Evolutionary conservation across 78 protist species (phyloP), one percentile per base, ranked within the genome.

Genomic region (Chrysochromulina parva): DNA sequence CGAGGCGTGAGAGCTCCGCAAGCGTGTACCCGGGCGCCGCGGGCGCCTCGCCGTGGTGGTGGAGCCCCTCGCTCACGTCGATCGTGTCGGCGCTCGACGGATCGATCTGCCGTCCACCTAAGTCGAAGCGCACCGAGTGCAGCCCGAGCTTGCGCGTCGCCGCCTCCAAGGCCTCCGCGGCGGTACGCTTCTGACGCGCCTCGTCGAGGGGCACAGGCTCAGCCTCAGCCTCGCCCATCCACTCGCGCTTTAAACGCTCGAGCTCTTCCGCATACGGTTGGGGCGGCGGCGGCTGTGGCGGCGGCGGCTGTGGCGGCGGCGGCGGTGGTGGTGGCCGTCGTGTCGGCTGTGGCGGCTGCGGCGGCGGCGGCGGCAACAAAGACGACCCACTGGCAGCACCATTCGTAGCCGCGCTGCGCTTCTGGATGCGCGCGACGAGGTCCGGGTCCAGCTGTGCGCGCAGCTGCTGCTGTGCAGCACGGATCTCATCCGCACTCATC

Each of bases 31-130:
- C 91, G n/a, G 91, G 85, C 84, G 74, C 47, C 17, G 11, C 85
- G 50, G 91, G 91, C 47, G 6, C 91, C 28, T 26, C 48, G 65
- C 91, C 91, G 80, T 89, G 91, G 84, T 89, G 91, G 58, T 69
- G 57, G 47, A 89, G 84, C 20, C 58, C 91, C 60, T 78, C 66
- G 62, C 14, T 3, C 57, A 22, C 66, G 66, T 24, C 60, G 47
- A 50, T 54, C 19, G 9, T 60, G 28, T 3, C 86, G 53, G 24
- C 84, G 62, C 62, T 7, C 62, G 7, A 7, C 62, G 7, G 7
- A 13, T 58, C 71, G 71, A 71, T 52, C 54, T 28, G 52, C 14
- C 6, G 14, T 11, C 80, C 80, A 10, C 16, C 53, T 2, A 71
- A 71, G 80, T 71, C 80, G 52, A 71, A 71, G 54, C 80, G 80